A percentile compares a stretch with the other conserved stretches of the same genome.
Conservation (phyloP, 495 filamentous ascomycete species). For the Daldinia loculata region DNA sequence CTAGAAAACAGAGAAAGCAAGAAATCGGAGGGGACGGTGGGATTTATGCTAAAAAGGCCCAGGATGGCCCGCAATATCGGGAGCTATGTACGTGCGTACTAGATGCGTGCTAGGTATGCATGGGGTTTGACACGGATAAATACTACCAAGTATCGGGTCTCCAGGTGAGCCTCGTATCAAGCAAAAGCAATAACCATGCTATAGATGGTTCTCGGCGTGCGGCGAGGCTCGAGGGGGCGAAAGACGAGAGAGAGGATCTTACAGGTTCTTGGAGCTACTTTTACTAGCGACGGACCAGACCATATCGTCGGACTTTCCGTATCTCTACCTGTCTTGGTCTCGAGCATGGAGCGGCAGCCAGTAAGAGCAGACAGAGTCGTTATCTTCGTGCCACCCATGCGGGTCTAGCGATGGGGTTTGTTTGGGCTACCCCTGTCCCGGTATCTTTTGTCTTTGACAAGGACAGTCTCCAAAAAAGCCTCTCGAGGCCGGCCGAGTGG, state of each 20-base stretch:
- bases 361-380: constrained; percentile 21
- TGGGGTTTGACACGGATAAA: constrained; percentile 25
- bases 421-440: constrained; percentile 8
- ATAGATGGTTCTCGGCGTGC: constrained; percentile 19
- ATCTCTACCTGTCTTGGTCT: constrained; percentile 27
- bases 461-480: neutral
- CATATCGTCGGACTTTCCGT: constrained; percentile 34
- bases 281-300: constrained; percentile 25
- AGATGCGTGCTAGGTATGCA: neutral
- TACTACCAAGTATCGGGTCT: constrained; percentile 18
- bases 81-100: neutral
- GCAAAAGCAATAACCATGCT: constrained; percentile 8
- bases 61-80: constrained; percentile 15
- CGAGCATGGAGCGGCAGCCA: constrained; percentile 27
- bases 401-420: constrained; percentile 13
- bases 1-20: constrained; percentile 24
- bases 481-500: constrained; percentile 11
- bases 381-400: constrained; percentile 34
- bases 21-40: constrained; percentile 25
- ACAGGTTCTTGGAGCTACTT: neutral
- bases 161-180: constrained; percentile 34
- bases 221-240: constrained; percentile 15
- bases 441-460: neutral
- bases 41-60: constrained; percentile 37
- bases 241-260: constrained; percentile 16